Base-by-base conservation (phyloP, 139 green algal genomes). In the Pseudopediastrum boryanum region DNA sequence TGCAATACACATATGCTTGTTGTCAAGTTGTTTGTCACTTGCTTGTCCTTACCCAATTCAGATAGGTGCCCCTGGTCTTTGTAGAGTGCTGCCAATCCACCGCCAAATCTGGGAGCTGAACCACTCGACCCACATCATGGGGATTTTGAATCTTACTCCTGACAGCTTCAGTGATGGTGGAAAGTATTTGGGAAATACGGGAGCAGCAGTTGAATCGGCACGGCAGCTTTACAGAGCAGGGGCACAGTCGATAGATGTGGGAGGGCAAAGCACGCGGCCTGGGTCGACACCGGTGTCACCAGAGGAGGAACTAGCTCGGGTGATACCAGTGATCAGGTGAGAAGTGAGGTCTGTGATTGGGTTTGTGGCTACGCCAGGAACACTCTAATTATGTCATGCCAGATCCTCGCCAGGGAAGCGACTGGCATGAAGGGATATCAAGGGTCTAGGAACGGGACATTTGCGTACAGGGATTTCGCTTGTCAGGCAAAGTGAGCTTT, bases 101-200 rank as follows among this genome's bases (percentile, higher is more conserved):
- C 36, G 64, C 39, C 76, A 82, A 65, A 75, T 82, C 64, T 82
- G 76, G 76, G 64, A 76, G 64, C 38, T 82, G 54, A 85, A 86
- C 1, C 2, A 65, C 39, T 66, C 46, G 64, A 86, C 81, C 0
- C 71, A 83, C 35, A 84, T 98, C 10, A 98, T 98, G 94, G 95
- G 91, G 21, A 93, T 99, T n/a, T 85, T 99, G 0, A 99, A 99
- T 77, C 76, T 96, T n/a, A 99, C 96, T 0, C 96, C 96, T 23
- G 96, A 99, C 90, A 96, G 87, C 79, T 99, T 99, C 88, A 97
- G 90, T 61, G 96, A 98, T 78, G 96, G 94, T 10, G 94, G 91
- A 5, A 70, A 77, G 39, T 44, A 75, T 25, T 36, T 66, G 42
- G 3, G 27, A 33, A 36, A 35, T 79, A 7, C 27, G 51, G 59